These are phyloP conservation scores for Hymenoscyphus scutula DNA, from an alignment of 2,329 filamentous ascomycete genomes.

Conservation along the genomic window DNA sequence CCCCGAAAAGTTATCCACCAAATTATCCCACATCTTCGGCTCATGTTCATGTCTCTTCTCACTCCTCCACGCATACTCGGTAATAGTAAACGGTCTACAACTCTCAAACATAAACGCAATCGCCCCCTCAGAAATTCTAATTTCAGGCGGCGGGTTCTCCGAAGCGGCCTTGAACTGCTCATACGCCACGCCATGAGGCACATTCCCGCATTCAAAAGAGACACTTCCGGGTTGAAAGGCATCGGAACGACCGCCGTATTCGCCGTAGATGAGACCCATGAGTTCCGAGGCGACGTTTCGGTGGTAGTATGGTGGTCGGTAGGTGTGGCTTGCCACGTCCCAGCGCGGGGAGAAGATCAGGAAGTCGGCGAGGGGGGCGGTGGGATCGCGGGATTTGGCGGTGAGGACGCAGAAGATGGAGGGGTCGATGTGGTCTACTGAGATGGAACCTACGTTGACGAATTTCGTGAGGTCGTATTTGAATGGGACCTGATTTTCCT, in stretches of 20 bases:
- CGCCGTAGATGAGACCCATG: constrained; percentile 44
- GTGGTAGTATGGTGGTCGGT: constrained; percentile 59
- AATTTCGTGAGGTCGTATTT: constrained; percentile 71
- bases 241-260: constrained; percentile 63
- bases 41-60: constrained; percentile 44
- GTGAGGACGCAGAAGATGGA: constrained; percentile 66
- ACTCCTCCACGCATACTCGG: constrained; percentile 50
- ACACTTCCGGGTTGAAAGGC: constrained; percentile 53
- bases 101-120: constrained; percentile 53
- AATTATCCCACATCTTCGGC: constrained; percentile 52
- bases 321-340: constrained; percentile 60
- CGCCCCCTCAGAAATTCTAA: constrained; percentile 46
- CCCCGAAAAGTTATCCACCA: constrained; percentile 51
- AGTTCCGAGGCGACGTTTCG: constrained; percentile 51
- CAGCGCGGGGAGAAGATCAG: constrained; percentile 67
- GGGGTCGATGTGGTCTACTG: constrained; percentile 65
- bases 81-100: constrained; percentile 53
- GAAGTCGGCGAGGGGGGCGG: constrained; percentile 62
- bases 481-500: constrained; percentile 49
- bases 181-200: constrained; percentile 50
- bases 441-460: constrained; percentile 58
- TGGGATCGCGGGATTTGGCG: constrained; percentile 51
- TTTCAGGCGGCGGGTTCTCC: constrained; percentile 44
- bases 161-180: constrained; percentile 47
- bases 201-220: constrained; percentile 41